Base-by-base conservation (phyloP, 2,329 filamentous ascomycete genomes). In the Colletotrichum scovillei region DNA sequence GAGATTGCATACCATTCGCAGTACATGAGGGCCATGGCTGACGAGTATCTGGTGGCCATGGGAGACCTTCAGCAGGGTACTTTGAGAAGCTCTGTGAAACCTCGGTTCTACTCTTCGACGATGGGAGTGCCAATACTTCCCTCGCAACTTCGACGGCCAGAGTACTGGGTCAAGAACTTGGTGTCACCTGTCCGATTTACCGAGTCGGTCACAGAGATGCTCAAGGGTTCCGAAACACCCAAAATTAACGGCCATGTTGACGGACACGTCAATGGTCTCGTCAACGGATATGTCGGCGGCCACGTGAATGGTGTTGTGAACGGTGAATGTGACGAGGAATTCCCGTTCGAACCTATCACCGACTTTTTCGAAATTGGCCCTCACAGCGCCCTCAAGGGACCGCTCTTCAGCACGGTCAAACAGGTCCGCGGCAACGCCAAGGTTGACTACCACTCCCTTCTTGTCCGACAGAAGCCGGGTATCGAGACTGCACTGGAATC, bases 1-100 rank as follows among this genome's bases (percentile, higher is more conserved):
- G 84, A 87, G 11, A 83, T 86, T 12, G 88, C 88, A 0, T 90
- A 90, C 57, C 88, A 90, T 76, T 90, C 88, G 0, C 81, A 84
- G 38, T 87, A 89, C 75, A 89, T 90, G 88, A 82, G 76, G 38
- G 74, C 79, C 1, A 79, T 86, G 11, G 80, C 81, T 49, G 76
- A 80, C 0, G 80, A 81, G 28, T 87, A 87, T 67, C 69, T 74
- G 26, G 72, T 42, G 12, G 70, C 68, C 3, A 69, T 75, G 30
- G 62, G 59, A n/a, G 63, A 59, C 14, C 32, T 72, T 16, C 46
- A 64, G 30, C 16, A 55, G 11, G 69, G 71, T 19, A 12, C 14
- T 5, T 38, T 22, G 7, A 32, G 74, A 59, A 3, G 73, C 73
- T 3, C 59, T 8, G 30, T 11, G 1, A 32, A 73, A n/a, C 42